Evolutionary conservation across 164 flowering plant species (phyloP), one percentile per base, ranked within the genome.

Genomic region (Berberis vulgaris): DNA sequence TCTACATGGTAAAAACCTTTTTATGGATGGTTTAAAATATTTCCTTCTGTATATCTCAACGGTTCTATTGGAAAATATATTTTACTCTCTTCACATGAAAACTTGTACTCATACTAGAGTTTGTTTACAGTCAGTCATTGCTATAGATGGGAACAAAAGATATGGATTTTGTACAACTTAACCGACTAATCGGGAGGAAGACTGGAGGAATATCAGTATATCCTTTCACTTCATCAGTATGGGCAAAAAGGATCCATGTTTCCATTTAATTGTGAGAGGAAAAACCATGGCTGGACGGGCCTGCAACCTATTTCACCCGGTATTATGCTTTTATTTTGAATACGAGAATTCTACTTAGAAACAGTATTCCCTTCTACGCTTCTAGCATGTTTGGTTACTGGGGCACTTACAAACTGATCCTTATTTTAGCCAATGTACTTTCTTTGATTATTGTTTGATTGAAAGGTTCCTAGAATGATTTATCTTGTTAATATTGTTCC

Each of bases 131-230:
- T 69, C 97, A 91, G 66, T 95, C 99, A 7, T 78, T 95, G 80
- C 73, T 86, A 77, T 97, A 95, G 88, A 95, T 95, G 99, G 99
- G 99, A 49, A 95, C 97, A 52, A 88, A 89, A 71, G 96, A 95
- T 69, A 47, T 89, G 86, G 84, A 81, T 54, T 95, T 95, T 71
- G 92, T 95, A 67, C 98, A 95, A 72, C 87, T 95, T 63, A 95
- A 86, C 72, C 99, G 88, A 78, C 82, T 95, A 63, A 88, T 94
- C 78, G 99, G 99, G 68, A 84, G 98, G 70, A 95, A 89, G 77
- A 95, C 99, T 40, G 99, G 99, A 68, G 99, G 99, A 67, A 89
- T 95, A 68, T 95, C 99, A 53, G 84, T 95, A 63, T 91, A 83
- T 73, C 99, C 98, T 38, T 79, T 82, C 66, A 89, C 93, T 12